Evolutionary conservation across 2,329 filamentous ascomycete species (phyloP).

Genomic region (Phyllosticta citriasiana): DNA sequence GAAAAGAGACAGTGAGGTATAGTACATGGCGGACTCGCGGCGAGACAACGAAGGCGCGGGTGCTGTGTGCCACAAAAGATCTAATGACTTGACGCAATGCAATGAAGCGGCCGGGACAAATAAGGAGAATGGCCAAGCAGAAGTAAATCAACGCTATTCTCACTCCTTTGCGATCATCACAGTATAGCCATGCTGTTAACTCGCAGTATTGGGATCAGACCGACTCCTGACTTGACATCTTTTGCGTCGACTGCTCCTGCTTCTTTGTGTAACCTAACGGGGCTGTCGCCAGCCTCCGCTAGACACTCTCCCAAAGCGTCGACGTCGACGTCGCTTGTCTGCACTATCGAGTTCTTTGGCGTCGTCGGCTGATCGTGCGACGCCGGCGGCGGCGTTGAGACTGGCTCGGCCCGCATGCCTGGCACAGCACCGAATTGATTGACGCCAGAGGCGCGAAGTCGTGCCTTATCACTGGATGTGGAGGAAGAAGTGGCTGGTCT

Average conservation of each 20-base stretch:
- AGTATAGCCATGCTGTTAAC: background rate
- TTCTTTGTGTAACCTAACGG: background rate
- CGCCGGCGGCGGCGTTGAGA: background rate
- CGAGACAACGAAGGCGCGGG: background rate
- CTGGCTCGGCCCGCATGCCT: conserved; percentile 23
- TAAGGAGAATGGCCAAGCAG: background rate
- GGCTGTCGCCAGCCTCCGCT: conserved; percentile 15
- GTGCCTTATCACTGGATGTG: background rate
- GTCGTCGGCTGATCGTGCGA: conserved; percentile 16
- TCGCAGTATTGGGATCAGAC: background rate
- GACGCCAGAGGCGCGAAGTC: conserved; percentile 24
- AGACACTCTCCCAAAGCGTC: conserved; percentile 29
- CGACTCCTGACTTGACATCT: background rate
- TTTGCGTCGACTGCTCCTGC: background rate
- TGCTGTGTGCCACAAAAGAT: background rate
- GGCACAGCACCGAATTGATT: conserved; percentile 30
- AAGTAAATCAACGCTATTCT: background rate
- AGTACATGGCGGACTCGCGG: background rate
- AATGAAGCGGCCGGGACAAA: background rate
- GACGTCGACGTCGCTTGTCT: conserved; percentile 23
- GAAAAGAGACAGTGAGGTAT: background rate
- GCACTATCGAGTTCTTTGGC: conserved; percentile 24
- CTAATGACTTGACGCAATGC: background rate
- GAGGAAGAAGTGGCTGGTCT: background rate
- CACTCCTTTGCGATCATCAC: background rate